A percentile compares a stretch with the other conserved stretches of the same genome.
Conservation (phyloP, 257 asterid genomes). For the Gynochthodes officinalis region DNA sequence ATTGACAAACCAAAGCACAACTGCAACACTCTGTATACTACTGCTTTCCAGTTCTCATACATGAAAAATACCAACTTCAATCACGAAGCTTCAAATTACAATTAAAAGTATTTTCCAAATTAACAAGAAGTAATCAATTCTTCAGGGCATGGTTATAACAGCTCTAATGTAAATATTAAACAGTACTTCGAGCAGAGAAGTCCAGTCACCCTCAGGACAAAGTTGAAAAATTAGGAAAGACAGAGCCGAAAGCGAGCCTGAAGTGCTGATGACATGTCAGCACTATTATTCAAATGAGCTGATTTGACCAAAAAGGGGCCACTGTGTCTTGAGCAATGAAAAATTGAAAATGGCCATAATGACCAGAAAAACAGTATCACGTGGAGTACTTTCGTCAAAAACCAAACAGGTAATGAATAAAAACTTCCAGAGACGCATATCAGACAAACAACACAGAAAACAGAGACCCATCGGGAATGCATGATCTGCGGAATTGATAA, state of each 20-base stretch:
- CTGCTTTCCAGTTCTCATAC: too few relatives aligned
- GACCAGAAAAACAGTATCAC: conserved; percentile 5
- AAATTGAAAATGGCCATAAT: background rate
- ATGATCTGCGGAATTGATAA: background rate
- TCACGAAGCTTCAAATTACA: too few relatives aligned
- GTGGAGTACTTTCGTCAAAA: conserved; percentile 2
- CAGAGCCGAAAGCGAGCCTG: background rate
- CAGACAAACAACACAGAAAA: background rate
- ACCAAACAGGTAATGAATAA: background rate
- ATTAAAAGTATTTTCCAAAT: too few relatives aligned
- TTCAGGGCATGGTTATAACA: too few relatives aligned
- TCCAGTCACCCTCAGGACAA: too few relatives aligned
- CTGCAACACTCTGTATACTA: too few relatives aligned
- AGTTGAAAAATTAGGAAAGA: too few relatives aligned
- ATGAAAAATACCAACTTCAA: too few relatives aligned
- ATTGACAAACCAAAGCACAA: too few relatives aligned
- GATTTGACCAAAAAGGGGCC: conserved; percentile 7
- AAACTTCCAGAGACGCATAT: background rate
- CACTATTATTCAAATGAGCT: background rate
- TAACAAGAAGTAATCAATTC: too few relatives aligned
- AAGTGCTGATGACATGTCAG: background rate
- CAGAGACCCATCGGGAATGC: background rate
- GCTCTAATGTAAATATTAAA: too few relatives aligned
- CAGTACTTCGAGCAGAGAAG: too few relatives aligned
- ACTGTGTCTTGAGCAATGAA: background rate